Evolutionary conservation across 805 yeast genomes (phyloP).

Genomic region (Huiozyma naganishii): DNA sequence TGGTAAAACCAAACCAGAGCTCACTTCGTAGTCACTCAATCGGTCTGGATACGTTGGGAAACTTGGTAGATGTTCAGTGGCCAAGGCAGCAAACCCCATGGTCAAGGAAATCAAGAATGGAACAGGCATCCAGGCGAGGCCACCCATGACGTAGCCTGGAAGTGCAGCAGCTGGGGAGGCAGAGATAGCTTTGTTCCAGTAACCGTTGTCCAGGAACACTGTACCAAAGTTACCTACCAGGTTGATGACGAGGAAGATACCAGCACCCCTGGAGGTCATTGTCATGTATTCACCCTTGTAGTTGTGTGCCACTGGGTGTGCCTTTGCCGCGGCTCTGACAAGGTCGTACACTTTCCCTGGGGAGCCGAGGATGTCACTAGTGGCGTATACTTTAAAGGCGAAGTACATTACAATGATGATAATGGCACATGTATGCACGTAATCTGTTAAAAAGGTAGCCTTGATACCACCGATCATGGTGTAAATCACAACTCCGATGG

Average conservation of each 20-base stretch:
- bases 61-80: conserved; percentile 53
- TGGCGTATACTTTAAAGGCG: conserved; percentile 69
- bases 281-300: conserved; percentile 82
- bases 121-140: conserved; percentile 84
- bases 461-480: conserved; percentile 75
- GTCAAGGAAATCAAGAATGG: conserved; percentile 78
- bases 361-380: conserved; percentile 62
- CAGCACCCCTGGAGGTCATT: conserved; percentile 76
- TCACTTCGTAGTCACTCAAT: conserved; percentile 56
- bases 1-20: conserved; percentile 67
- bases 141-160: conserved; percentile 83
- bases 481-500: conserved; percentile 67
- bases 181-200: conserved; percentile 84
- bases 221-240: conserved; percentile 86
- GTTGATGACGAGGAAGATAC: conserved; percentile 81
- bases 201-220: conserved; percentile 77
- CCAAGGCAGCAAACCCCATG: conserved; percentile 76
- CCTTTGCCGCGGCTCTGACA: conserved; percentile 47
- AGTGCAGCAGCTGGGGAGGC: conserved; percentile 74
- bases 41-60: conserved; percentile 75
- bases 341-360: conserved; percentile 73
- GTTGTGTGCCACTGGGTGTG: conserved; percentile 65
- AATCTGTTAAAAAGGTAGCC: conserved; percentile 74
- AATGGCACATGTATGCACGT: conserved; percentile 70
- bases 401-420: conserved; percentile 70